Base-by-base conservation (phyloP, 352 stramenopile genomes). In the Detonula confervacea region DNA sequence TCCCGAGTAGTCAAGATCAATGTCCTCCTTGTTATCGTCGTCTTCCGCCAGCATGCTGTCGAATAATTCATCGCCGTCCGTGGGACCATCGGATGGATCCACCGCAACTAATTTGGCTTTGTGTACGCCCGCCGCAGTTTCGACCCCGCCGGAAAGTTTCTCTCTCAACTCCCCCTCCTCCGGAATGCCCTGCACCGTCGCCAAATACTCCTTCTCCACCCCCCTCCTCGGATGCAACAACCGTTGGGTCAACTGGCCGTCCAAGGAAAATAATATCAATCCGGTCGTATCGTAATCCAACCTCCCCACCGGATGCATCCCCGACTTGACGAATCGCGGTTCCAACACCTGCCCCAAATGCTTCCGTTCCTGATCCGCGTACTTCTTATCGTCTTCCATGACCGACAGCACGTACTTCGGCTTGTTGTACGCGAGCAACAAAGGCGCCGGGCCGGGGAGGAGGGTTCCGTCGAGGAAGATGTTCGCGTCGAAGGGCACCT, bases 231-330 rank as follows among this genome's bases (percentile, higher is more conserved):
- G 93, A 71, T 95, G 87, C 16, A 96, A 65, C 8, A 96, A 81
- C 71, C 54, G 78, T 61, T 96, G 89, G 42, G 93, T 96, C 55
- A 96, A 77, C 44, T 84, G 76, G 9, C 93, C 93, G 59, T 92
- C 73, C 29, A 82, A 90, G 24, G 82, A 93, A 74, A 96, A 95
- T 1, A 96, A 67, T 39, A 96, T 83, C 51, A 96, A 87, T 25
- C 93, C 93, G 0, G 84, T 92, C 0, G 91, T 93, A 67, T 96
- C 93, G 64, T 93, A 95, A 82, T 96, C 93, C 8, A 96, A 77
- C 57, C 93, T 81, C 1, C 93, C 93, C 0, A 96, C 91, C 0
- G 93, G 93, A 84, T 96, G 92, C 55, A 85, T 85, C n/a, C 67
- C 68, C 29, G 57, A 46, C 18, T 55, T 61, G 47, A 35, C 62